Percentiles rank a stretch among this genome's conserved stretches.
Conservation (phyloP, 108 stramenopile species). For the Licmophora abbreviata region DNA sequence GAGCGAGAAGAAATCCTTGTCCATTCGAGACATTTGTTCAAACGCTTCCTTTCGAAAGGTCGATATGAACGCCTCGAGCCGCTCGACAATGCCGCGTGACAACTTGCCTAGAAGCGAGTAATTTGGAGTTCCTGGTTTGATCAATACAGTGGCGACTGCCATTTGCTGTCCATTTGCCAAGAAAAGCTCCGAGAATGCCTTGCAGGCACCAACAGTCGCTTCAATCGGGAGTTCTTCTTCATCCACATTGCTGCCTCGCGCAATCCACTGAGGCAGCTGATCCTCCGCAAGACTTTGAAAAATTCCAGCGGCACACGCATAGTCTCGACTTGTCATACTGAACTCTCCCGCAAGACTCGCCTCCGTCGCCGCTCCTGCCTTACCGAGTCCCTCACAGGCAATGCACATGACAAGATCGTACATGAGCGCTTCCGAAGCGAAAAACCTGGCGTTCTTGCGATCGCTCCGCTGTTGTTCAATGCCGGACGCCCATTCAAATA, state of each 20-base stretch:
- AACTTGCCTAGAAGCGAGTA: slow-evolving; percentile 74
- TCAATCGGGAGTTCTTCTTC: slow-evolving; percentile 65
- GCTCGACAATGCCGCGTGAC: slow-evolving; percentile 54
- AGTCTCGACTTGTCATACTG: slow-evolving; percentile 56
- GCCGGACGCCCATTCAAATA: slow-evolving; percentile 68
- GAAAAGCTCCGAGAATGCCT: slow-evolving; percentile 57
- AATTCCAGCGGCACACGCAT: slow-evolving; percentile 68
- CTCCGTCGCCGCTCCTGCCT: slow-evolving; percentile 69
- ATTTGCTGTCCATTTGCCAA: slow-evolving; percentile 85
- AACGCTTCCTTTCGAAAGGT: slow-evolving; percentile 53
- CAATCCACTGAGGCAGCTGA: slow-evolving; percentile 76
- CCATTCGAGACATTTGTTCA: slow-evolving; percentile 53
- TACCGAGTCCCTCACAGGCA: slow-evolving; percentile 57
- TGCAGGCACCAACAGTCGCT: slow-evolving; percentile 48
- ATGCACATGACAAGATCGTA: slow-evolving; percentile 77
- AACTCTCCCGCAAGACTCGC: slow-evolving; percentile 67
- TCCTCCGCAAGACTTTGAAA: slow-evolving; percentile 60
- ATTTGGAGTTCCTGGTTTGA: slow-evolving; percentile 74
- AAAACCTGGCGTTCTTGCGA: slow-evolving; percentile 23
- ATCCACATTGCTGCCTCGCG: slow-evolving; percentile 52
- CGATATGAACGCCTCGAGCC: slow-evolving; percentile 62
- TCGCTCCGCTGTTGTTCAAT: slow-evolving; percentile 32
- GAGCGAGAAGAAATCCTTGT: slow-evolving; percentile 68
- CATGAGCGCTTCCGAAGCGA: slow-evolving; percentile 83
- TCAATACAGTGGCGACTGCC: slow-evolving; percentile 79